Conservation (phyloP, 768 basidiomycete genomes). For the Termitomyces bulborhizus region DNA sequence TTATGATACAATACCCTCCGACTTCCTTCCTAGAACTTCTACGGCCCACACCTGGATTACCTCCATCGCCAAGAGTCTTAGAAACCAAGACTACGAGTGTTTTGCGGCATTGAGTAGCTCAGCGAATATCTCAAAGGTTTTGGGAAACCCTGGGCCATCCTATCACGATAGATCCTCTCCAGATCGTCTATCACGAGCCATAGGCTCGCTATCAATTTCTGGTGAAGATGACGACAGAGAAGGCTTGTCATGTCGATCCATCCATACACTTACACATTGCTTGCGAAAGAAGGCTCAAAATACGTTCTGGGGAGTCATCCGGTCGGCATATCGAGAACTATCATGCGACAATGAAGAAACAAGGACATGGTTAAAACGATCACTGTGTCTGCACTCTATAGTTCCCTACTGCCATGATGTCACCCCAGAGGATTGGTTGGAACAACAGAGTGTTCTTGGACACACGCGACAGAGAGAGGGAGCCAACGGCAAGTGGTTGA, state of each 20-base stretch:
- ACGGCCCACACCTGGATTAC: slow-evolving; percentile 44
- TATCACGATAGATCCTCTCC: neutral
- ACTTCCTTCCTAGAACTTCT: slow-evolving; percentile 30
- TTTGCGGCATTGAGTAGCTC: slow-evolving; percentile 40
- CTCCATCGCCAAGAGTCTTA: slow-evolving; percentile 43
- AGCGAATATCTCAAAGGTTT: slow-evolving; percentile 15
- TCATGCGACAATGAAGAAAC: slow-evolving; percentile 34
- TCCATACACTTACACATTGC: slow-evolving; percentile 36
- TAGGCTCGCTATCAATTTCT: slow-evolving; percentile 13
- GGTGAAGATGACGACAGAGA: neutral
- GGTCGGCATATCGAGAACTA: slow-evolving; percentile 60
- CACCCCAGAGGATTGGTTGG: slow-evolving; percentile 50
- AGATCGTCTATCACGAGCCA: slow-evolving; percentile 2
- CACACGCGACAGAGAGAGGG: slow-evolving; percentile 55
- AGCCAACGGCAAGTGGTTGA: slow-evolving; percentile 50
- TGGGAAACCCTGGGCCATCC: slow-evolving; percentile 3
- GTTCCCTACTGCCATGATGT: slow-evolving; percentile 20
- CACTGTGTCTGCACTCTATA: slow-evolving; percentile 38
- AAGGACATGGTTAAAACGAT: slow-evolving; percentile 40
- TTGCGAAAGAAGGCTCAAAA: slow-evolving; percentile 46
- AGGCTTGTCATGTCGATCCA: slow-evolving; percentile 29
- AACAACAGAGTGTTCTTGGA: slow-evolving; percentile 31
- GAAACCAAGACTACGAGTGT: slow-evolving; percentile 46
- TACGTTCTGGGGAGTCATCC: slow-evolving; percentile 54
- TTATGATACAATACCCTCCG: slow-evolving; percentile 31